phyloP scores from a whole-genome alignment of 495 filamentous ascomycete genomes.

The Penicillium flavigenum region DNA sequence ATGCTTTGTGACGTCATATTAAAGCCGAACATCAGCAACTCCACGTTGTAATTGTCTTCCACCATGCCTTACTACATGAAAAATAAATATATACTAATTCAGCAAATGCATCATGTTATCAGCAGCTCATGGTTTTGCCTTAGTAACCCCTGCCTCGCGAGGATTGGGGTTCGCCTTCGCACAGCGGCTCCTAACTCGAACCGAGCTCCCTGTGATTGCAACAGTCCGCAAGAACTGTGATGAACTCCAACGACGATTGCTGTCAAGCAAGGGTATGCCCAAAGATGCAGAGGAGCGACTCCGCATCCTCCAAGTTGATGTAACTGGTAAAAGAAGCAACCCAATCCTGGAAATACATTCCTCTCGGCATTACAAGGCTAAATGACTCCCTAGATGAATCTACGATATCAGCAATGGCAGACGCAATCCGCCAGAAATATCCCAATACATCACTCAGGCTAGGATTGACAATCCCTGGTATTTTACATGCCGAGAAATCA shows the following conservation, averaged over 20 bases:
- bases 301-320: conserved; percentile 57
- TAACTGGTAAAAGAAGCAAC: conserved; percentile 49
- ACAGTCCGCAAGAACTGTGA: conserved; percentile 62
- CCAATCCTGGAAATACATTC: not conserved
- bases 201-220: conserved; percentile 66
- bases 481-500: conserved; percentile 73
- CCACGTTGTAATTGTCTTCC: not conserved
- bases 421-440: conserved; percentile 41
- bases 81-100: not conserved
- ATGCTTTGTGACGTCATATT: not conserved
- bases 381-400: conserved; percentile 35
- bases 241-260: conserved; percentile 50
- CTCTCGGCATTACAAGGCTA: not conserved
- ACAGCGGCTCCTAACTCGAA: conserved; percentile 62
- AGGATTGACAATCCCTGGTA: conserved; percentile 67
- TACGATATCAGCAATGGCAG: conserved; percentile 40
- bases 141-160: conserved; percentile 63
- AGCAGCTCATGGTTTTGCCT: conserved; percentile 24
- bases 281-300: conserved; percentile 48
- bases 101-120: conserved; percentile 8
- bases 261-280: conserved; percentile 42
- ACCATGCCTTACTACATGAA: not conserved
- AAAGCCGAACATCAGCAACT: not conserved
- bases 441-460: conserved; percentile 63
- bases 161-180: conserved; percentile 74